Percentiles rank a stretch among this genome's conserved stretches.
These are phyloP conservation scores for Anethum foeniculum DNA, from an alignment of 140 eudicot genomes.

Conservation along the genomic window DNA sequence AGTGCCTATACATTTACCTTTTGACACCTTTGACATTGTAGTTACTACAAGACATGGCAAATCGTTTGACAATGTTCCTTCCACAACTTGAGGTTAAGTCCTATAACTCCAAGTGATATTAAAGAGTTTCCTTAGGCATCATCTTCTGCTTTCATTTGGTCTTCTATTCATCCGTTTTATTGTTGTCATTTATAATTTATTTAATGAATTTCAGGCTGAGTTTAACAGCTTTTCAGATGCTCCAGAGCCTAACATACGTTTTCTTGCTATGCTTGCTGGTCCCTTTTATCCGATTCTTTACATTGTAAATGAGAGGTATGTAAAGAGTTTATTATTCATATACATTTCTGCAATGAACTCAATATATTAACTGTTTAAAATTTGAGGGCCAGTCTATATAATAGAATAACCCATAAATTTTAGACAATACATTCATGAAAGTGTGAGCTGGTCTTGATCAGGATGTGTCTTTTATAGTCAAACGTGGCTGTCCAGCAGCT, in stretches of 20 bases:
- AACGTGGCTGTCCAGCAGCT: background rate
- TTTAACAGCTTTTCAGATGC: constrained; percentile 72
- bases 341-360: background rate
- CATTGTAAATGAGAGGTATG: constrained; percentile 73
- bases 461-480: background rate
- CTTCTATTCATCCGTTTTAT: constrained; percentile 7
- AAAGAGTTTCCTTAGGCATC: background rate
- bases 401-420: background rate
- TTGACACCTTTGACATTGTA: constrained; percentile 42
- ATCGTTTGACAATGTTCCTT: constrained; percentile 61
- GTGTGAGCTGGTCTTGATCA: background rate
- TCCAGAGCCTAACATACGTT: constrained; percentile 65
- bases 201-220: constrained; percentile 54
- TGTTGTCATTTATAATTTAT: background rate
- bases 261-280: constrained; percentile 96
- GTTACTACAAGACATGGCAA: constrained; percentile 95
- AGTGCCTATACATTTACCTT: constrained; percentile 1
- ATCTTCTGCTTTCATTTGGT: constrained; percentile 7
- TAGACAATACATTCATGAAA: background rate
- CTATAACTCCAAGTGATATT: constrained; percentile 3
- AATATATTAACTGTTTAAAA: background rate
- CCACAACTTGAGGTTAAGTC: constrained; percentile 82
- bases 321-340: background rate
- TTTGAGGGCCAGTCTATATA: background rate
- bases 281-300: constrained; percentile 83